A percentile compares a stretch with the other conserved stretches of the same genome.
Conservation (phyloP, 495 filamentous ascomycete species). For the Penicillium soppii region DNA sequence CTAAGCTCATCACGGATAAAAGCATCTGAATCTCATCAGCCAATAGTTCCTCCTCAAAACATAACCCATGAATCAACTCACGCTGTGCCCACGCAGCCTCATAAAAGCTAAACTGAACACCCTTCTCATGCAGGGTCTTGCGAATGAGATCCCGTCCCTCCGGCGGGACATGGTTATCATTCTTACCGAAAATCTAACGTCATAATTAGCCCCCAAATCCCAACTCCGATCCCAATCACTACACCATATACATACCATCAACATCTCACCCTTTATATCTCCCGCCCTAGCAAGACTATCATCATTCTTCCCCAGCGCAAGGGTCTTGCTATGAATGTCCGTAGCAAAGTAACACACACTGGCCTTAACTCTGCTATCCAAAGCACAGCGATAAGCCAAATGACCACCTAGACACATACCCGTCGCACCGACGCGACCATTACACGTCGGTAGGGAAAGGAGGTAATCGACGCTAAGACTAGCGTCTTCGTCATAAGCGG, state of each 20-base stretch:
- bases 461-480: constrained; percentile 71
- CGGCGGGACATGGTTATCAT: constrained; percentile 87
- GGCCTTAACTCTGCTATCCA: constrained; percentile 74
- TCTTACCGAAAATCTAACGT: constrained; percentile 76
- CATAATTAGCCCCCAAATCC: not conserved
- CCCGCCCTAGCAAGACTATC: constrained; percentile 60
- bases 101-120: constrained; percentile 77
- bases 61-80: constrained; percentile 35
- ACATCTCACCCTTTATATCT: constrained; percentile 78
- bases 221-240: too few species aligned
- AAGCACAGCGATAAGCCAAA: constrained; percentile 77
- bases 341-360: constrained; percentile 91
- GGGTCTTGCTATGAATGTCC: constrained; percentile 75
- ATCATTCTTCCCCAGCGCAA: constrained; percentile 69
- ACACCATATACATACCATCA: constrained; percentile 52
- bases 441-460: constrained; percentile 74
- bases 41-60: not conserved
- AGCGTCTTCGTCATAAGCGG: constrained; percentile 88
- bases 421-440: constrained; percentile 78
- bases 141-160: constrained; percentile 84
- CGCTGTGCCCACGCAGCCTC: constrained; percentile 90
- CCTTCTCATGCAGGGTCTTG: constrained; percentile 73
- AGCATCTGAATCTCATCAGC: constrained; percentile 52
- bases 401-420: constrained; percentile 98
- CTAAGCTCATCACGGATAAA: constrained; percentile 96